These are phyloP conservation scores for Coemansia sp. DNA, from an alignment of 192 early-diverging fungal species.

Conservation along the genomic window DNA sequence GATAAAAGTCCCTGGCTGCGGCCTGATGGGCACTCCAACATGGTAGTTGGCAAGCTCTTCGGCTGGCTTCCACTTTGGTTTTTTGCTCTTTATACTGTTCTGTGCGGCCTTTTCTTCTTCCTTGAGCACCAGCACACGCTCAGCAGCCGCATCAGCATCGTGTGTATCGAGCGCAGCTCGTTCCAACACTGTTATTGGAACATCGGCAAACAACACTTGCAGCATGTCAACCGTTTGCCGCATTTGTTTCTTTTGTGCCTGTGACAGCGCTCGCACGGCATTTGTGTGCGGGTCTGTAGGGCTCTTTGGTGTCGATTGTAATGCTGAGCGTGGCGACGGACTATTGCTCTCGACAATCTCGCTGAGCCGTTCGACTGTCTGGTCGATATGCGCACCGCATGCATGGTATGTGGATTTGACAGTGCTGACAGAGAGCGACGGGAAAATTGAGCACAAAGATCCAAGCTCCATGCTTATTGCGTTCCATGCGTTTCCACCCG, in stretches of 20 bases:
- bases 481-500: conserved; percentile 36
- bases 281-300: not conserved
- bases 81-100: not conserved
- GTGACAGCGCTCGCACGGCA: not conserved
- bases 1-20: not conserved
- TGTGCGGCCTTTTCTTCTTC: not conserved
- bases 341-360: not conserved
- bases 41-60: conserved; percentile 23
- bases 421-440: conserved; percentile 23
- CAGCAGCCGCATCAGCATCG: conserved; percentile 31
- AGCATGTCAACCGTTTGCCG: conserved; percentile 6
- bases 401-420: conserved; percentile 41
- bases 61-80: conserved; percentile 27
- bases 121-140: conserved; percentile 11
- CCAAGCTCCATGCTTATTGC: conserved; percentile 35
- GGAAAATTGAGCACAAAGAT: conserved; percentile 32
- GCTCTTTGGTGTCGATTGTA: not conserved
- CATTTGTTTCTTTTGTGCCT: not conserved
- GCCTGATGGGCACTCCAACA: not conserved
- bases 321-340: not conserved
- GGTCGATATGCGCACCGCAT: conserved; percentile 28
- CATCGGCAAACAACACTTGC: conserved; percentile 28
- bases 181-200: conserved; percentile 12
- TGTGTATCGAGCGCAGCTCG: conserved; percentile 12
- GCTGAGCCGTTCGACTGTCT: conserved; percentile 14